Percentiles rank a stretch among this genome's conserved stretches.
Conservation (phyloP, 805 yeast species). For the Jamesozyma spencerorum region DNA sequence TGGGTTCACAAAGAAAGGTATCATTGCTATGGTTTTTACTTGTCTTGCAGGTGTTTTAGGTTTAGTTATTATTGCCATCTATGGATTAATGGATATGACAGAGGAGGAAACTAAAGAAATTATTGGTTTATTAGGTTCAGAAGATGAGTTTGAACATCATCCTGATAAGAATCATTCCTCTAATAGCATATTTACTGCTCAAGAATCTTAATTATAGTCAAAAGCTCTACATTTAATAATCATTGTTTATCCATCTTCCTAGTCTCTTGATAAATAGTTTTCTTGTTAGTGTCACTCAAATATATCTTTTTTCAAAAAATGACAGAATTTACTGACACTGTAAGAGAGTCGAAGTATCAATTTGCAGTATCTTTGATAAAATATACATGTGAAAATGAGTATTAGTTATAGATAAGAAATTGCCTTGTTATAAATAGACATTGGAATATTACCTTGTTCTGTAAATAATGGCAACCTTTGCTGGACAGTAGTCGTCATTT, state of each 20-base stretch:
- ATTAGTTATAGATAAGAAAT: background rate
- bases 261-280: too few relatives aligned
- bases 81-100: constrained; percentile 79
- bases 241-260: too few relatives aligned
- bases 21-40: constrained; percentile 88
- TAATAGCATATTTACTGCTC: too few relatives aligned
- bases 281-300: too few relatives aligned
- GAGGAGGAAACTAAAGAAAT: constrained; percentile 56
- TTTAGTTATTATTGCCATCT: constrained; percentile 61
- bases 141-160: background rate
- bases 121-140: constrained; percentile 13
- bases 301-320: too few relatives aligned
- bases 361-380: background rate
- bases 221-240: too few relatives aligned
- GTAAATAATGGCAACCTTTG: constrained; percentile 11
- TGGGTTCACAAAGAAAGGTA: constrained; percentile 93
- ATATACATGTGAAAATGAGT: background rate
- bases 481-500: constrained; percentile 1
- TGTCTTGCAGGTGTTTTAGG: constrained; percentile 81
- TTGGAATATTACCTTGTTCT: constrained; percentile 26
- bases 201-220: too few relatives aligned
- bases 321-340: too few relatives aligned
- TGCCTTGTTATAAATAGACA: constrained; percentile 15
- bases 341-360: too few relatives aligned
- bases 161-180: too few relatives aligned